Evolutionary conservation across 805 yeast genomes (phyloP).

Genomic region (Vanderwaltozyma yarrowii): DNA sequence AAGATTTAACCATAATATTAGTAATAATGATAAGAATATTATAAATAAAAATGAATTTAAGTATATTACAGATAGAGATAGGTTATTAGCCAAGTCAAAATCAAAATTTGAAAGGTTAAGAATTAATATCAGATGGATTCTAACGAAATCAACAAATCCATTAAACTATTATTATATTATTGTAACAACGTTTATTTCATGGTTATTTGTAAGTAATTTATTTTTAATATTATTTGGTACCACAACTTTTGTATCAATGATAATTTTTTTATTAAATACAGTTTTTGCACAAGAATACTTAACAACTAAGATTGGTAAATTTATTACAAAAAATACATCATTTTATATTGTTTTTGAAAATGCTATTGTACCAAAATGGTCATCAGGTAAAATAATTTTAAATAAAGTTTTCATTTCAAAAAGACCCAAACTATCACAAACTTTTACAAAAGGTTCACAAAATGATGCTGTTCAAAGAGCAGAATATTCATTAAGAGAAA

Average conservation of each 20-base stretch:
- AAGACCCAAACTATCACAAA: conserved; percentile 48
- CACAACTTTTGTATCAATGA: conserved; percentile 79
- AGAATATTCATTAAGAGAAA: conserved; percentile 25
- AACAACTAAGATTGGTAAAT: conserved; percentile 71
- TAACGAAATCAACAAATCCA: conserved; percentile 69
- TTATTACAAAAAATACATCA: conserved; percentile 74
- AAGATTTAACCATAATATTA: neutral
- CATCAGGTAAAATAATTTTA: conserved; percentile 74
- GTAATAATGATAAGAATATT: neutral
- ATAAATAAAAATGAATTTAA: conserved; percentile 6
- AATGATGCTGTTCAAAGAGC: conserved; percentile 58
- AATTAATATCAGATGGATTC: conserved; percentile 57
- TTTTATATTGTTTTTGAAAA: conserved; percentile 80
- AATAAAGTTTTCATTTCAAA: conserved; percentile 77
- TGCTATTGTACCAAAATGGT: conserved; percentile 93
- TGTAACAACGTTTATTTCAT: conserved; percentile 69
- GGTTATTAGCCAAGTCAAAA: conserved; percentile 33
- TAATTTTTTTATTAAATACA: conserved; percentile 60
- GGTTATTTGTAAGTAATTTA: conserved; percentile 85
- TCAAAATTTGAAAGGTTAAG: conserved; percentile 32
- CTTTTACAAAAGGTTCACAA: conserved; percentile 63
- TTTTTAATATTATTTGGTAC: conserved; percentile 75
- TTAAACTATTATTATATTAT: conserved; percentile 80
- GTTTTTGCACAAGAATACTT: conserved; percentile 57
- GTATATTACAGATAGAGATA: conserved; percentile 19